A percentile compares a stretch with the other conserved stretches of the same genome.
phyloP scores from a whole-genome alignment of 2,329 filamentous ascomycete genomes.

The Zymoseptoria tritici region DNA sequence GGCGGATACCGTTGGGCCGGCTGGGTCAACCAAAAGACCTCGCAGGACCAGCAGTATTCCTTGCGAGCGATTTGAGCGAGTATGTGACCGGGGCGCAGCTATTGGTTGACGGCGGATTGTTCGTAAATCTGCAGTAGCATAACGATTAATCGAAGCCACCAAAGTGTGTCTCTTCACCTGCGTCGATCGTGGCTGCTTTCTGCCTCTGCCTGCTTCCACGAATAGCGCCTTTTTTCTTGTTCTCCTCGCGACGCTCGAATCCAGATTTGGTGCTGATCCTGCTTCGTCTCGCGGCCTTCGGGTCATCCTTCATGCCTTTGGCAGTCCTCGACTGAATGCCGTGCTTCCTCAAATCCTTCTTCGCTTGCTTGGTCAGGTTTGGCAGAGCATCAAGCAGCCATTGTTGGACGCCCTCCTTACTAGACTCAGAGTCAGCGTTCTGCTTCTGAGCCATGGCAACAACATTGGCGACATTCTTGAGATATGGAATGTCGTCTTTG shows the following conservation, averaged over 20 bases:
- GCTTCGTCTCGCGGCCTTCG: conserved; percentile 43
- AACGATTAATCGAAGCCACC: conserved; percentile 34
- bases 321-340: conserved; percentile 66
- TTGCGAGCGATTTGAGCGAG: conserved; percentile 70
- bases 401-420: conserved; percentile 57
- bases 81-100: conserved; percentile 80
- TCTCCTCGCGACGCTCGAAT: conserved; percentile 61
- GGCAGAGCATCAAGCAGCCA: conserved; percentile 88
- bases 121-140: conserved; percentile 73
- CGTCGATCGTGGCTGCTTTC: conserved; percentile 16
- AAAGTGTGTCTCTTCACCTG: conserved; percentile 31
- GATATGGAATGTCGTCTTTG: conserved; percentile 81
- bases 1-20: conserved; percentile 68
- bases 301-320: conserved; percentile 32
- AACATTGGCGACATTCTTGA: conserved; percentile 89
- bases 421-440: conserved; percentile 28
- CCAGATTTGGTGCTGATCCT: conserved; percentile 79
- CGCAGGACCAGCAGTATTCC: conserved; percentile 76
- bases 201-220: conserved; percentile 30
- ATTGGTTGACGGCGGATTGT: conserved; percentile 79
- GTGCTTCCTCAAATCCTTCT: conserved; percentile 70
- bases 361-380: conserved; percentile 72
- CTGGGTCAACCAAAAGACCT: conserved; percentile 67
- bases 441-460: conserved; percentile 77
- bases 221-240: conserved; percentile 48